Evolutionary conservation across 495 filamentous ascomycete genomes (phyloP).

Genomic region (Penicillium pulvis): DNA sequence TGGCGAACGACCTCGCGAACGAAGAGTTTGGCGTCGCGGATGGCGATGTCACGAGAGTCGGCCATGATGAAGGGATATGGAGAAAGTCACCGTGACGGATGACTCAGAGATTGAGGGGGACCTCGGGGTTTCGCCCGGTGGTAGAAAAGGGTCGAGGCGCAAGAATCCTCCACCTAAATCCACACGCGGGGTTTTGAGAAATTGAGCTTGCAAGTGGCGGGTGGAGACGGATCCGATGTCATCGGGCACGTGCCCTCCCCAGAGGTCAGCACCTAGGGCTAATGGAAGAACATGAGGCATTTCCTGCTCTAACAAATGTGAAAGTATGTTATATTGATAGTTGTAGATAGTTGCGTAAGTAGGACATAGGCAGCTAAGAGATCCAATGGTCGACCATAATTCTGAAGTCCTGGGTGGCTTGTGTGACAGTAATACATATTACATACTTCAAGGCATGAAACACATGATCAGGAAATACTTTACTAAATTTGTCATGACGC

Average conservation of each 20-base stretch:
- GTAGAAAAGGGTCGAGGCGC: conserved; percentile 4
- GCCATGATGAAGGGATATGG: conserved; percentile 18
- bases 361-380: no score
- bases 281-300: not conserved
- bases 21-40: conserved; percentile 46
- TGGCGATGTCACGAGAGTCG: conserved; percentile 44
- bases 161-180: conserved; percentile 1
- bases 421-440: no score
- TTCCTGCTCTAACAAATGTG: not conserved
- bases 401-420: no score
- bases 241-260: conserved; percentile 18
- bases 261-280: not conserved
- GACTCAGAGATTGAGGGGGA: not conserved
- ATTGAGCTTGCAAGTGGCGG: conserved; percentile 12
- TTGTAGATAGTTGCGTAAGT: no score
- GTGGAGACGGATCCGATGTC: conserved; percentile 17
- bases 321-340: not conserved
- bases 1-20: conserved; percentile 45
- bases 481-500: no score
- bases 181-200: conserved; percentile 13
- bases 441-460: no score
- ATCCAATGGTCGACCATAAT: no score
- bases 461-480: no score
- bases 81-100: not conserved
- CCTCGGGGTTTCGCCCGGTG: conserved; percentile 1